A percentile compares a stretch with the other conserved stretches of the same genome.
Evolutionary conservation across 768 basidiomycete species (phyloP).

Genomic region (Termitomyces sp.): DNA sequence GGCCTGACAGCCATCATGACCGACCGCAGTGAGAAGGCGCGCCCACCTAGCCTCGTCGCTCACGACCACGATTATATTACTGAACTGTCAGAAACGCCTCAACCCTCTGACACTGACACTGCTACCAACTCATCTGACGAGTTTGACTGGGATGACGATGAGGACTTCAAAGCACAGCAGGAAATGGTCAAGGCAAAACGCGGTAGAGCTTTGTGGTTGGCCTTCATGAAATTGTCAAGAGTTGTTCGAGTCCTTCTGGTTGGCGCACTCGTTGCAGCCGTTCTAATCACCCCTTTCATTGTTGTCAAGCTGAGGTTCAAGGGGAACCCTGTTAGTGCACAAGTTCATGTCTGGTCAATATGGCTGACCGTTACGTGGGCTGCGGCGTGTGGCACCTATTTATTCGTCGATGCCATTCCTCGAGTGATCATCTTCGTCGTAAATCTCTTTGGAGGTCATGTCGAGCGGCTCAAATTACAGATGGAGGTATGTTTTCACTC

Average conservation of each 20-base stretch:
- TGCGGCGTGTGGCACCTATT: constrained; percentile 54
- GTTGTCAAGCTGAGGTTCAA: constrained; percentile 66
- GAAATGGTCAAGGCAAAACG: constrained; percentile 51
- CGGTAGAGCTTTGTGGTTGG: constrained; percentile 59
- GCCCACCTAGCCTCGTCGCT: constrained; percentile 2
- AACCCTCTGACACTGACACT: constrained; percentile 40
- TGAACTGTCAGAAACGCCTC: constrained; percentile 13
- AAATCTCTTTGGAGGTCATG: constrained; percentile 55
- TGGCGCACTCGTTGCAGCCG: constrained; percentile 54
- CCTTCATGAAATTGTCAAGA: constrained; percentile 66
- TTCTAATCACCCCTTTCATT: constrained; percentile 69
- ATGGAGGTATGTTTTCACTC: constrained; percentile 50
- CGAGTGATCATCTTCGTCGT: constrained; percentile 52
- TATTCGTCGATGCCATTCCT: constrained; percentile 66
- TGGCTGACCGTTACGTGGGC: constrained; percentile 73
- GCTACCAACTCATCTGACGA: constrained; percentile 65
- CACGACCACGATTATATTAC: constrained; percentile 26
- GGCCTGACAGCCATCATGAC: constrained; percentile 7
- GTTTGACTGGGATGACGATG: constrained; percentile 74
- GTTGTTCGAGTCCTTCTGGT: constrained; percentile 58
- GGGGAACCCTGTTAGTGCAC: constrained; percentile 42
- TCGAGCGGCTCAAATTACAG: constrained; percentile 66
- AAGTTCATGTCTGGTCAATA: constrained; percentile 64
- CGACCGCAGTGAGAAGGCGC: constrained; percentile 10
- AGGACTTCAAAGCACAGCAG: constrained; percentile 34